Evolutionary conservation across 75 land plant genomes (phyloP).

Genomic region (Cupressus sempervirens): DNA sequence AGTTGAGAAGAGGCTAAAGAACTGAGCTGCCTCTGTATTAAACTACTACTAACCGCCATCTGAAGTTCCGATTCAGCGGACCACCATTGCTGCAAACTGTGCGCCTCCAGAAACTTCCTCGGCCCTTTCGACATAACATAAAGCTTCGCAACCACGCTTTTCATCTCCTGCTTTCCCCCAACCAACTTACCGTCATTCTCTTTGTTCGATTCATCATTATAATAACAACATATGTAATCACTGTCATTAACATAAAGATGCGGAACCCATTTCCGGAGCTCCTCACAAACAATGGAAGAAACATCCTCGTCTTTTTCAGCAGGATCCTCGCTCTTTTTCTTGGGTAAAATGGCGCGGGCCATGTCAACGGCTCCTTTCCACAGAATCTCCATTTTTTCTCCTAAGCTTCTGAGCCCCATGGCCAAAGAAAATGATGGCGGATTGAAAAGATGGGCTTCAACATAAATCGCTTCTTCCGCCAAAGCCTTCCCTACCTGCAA

Average conservation of each 20-base stretch:
- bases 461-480: conserved; percentile 47
- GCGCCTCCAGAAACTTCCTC: conserved; percentile 67
- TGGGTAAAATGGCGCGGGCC: conserved; percentile 28
- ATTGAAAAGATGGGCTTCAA: conserved; percentile 73
- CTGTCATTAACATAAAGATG: conserved; percentile 68
- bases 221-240: conserved; percentile 64
- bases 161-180: not conserved
- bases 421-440: conserved; percentile 71
- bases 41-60: conserved; percentile 33
- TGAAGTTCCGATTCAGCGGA: conserved; percentile 59
- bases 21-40: conserved; percentile 48
- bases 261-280: conserved; percentile 48
- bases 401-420: conserved; percentile 52
- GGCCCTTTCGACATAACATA: conserved; percentile 59
- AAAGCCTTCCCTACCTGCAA: conserved; percentile 62
- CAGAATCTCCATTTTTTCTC: conserved; percentile 37
- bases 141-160: conserved; percentile 35
- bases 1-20: conserved; percentile 27
- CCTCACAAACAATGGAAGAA: not conserved
- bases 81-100: conserved; percentile 80
- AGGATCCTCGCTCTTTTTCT: conserved; percentile 9
- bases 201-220: conserved; percentile 19
- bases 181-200: not conserved
- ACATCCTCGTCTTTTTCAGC: not conserved
- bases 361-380: conserved; percentile 33